phyloP scores from a whole-genome alignment of 2,329 filamentous ascomycete species.

The Cytospora piceae region DNA sequence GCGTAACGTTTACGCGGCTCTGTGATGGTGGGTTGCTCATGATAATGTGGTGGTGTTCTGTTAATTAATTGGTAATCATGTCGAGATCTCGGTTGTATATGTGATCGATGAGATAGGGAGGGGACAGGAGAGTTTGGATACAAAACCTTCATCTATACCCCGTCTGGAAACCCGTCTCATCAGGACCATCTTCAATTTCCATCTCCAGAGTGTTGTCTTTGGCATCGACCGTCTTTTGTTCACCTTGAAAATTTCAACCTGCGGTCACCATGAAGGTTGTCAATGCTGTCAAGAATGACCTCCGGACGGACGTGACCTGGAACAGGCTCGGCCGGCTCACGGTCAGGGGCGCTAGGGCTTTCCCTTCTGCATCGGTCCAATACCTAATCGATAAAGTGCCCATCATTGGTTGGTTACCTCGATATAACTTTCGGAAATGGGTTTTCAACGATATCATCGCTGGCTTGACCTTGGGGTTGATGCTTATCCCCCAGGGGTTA shows the following conservation, averaged over 20 bases:
- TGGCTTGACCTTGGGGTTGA: slow-evolving; percentile 62
- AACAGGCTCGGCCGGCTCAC: slow-evolving; percentile 40
- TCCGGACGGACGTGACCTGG: slow-evolving; percentile 45
- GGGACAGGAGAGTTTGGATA: background rate
- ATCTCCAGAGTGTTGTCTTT: background rate
- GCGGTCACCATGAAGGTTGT: slow-evolving; percentile 33
- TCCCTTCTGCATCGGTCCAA: slow-evolving; percentile 57
- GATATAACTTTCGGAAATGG: slow-evolving; percentile 65
- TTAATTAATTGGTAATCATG: slow-evolving; percentile 3
- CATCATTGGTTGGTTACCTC: slow-evolving; percentile 65
- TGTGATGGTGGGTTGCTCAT: no score
- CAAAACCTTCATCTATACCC: slow-evolving; percentile 5
- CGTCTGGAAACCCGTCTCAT: background rate
- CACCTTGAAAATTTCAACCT: background rate
- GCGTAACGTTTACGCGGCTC: background rate
- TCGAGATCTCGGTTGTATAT: slow-evolving; percentile 6
- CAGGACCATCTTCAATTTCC: background rate
- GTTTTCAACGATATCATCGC: slow-evolving; percentile 64
- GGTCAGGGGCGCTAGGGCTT: slow-evolving; percentile 37
- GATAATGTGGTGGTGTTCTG: no score
- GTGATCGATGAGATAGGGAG: background rate
- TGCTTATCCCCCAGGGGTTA: slow-evolving; percentile 65
- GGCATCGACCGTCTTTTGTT: background rate
- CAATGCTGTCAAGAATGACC: slow-evolving; percentile 37
- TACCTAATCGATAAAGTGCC: slow-evolving; percentile 65